Evolutionary conservation across 768 basidiomycete genomes (phyloP).

Genomic region (Pisolithus tinctorius): DNA sequence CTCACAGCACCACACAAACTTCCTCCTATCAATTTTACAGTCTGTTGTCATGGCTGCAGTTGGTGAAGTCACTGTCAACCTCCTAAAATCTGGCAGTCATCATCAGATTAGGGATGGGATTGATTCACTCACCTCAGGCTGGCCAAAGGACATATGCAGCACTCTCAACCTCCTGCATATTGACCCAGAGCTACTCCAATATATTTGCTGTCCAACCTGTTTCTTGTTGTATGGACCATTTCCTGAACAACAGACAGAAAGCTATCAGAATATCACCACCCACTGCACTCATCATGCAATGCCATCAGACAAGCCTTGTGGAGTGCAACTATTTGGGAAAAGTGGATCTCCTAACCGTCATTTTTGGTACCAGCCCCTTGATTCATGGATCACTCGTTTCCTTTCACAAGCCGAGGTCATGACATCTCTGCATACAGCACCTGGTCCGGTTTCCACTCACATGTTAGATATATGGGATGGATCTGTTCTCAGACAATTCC

Average conservation of each 20-base stretch:
- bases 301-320: slow-evolving; percentile 9
- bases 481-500: too few relatives aligned
- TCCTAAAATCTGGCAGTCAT: neutral
- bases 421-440: too few relatives aligned
- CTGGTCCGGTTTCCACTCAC: too few relatives aligned
- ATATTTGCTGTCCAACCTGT: slow-evolving; percentile 23
- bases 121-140: neutral
- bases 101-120: neutral
- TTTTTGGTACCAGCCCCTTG: too few relatives aligned
- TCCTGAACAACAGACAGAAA: neutral
- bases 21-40: neutral
- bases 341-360: neutral
- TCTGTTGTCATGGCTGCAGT: too few relatives aligned
- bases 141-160: slow-evolving; percentile 12
- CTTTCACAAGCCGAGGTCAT: too few relatives aligned
- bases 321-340: neutral
- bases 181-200: slow-evolving; percentile 11
- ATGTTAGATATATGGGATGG: too few relatives aligned
- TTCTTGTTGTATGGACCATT: slow-evolving; percentile 17
- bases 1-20: neutral
- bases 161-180: slow-evolving; percentile 11
- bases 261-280: slow-evolving; percentile 8
- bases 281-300: slow-evolving; percentile 12
- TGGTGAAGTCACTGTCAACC: too few relatives aligned
- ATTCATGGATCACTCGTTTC: too few relatives aligned